Base-by-base conservation (phyloP, 1,284 basidiomycete genomes). In the Microbotryomycetes sp. region DNA sequence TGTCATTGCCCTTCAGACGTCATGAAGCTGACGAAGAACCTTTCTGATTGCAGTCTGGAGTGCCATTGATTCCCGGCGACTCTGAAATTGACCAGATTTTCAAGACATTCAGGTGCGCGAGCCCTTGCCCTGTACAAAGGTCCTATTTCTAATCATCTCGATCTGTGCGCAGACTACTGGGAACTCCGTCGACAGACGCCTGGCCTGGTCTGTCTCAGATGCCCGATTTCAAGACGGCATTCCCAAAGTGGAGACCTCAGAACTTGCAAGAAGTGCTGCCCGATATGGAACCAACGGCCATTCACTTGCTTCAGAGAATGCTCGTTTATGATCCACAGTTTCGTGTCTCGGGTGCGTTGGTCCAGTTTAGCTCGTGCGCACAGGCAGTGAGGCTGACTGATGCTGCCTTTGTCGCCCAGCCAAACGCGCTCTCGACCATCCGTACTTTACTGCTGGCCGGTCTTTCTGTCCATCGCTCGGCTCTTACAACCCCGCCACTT, bases 81-180 rank as follows among this genome's bases (percentile, higher is more conserved):
- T 97, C 92, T 28, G 94, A 98, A 78, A 98, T 98, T 72, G 94
- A 98, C 78, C 93, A 98, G 79, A 98, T 98, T 71, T 98, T 97
- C 83, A 90, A 92, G 77, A 98, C 97, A 73, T 98, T 98, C 82
- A 84, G 89, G 90, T 89, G 64, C 59, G 81, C 71, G 9, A 41
- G 35, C 35, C n/a, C n/a, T n/a, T n/a, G n/a, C n/a, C 16, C 26
- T 2, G 3, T 6, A 4, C 50, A 18, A 6, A n/a, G 18, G 18
- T 45, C 3, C n/a, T n/a, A n/a, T n/a, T n/a, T n/a, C n/a, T n/a
- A n/a, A n/a, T 26, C 23, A 3, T n/a, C 27, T 24, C 15, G 21
- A 15, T 18, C 18, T 7, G 70, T 59, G 3, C 49, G 65, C 49
- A 93, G 91, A 72, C 81, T 93, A 31, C 81, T 97, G 56, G 94